Base-by-base conservation (phyloP, 768 basidiomycete species). In the Suillus plorans region DNA sequence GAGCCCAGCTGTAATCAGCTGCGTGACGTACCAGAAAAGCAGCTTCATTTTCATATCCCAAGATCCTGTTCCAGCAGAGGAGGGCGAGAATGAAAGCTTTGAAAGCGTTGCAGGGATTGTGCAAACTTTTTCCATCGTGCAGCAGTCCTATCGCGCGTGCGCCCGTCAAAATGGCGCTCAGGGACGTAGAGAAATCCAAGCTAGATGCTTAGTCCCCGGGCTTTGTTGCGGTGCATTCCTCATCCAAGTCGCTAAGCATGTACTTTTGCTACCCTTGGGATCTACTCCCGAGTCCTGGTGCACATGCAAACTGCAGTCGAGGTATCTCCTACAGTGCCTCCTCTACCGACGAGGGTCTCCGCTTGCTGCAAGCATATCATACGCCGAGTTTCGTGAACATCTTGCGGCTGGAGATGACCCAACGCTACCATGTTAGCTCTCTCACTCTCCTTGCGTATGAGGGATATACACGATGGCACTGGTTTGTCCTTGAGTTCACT, bases 1-100 rank as follows among this genome's bases (percentile, higher is more conserved):
- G 87, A 81, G 82, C 74, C 84, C 76, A 76, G 81, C 78, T 76
- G 72, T 82, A 83, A 87, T 71, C 71, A 70, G 79, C 79, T 79
- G 76, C 85, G 81, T 83, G 80, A 77, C 84, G 81, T 83, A 89
- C 85, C 86, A 87, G 87, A 87, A 84, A 89, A 78, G 69, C 79
- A 77, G 65, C 69, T 49, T 65, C 72, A 69, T 64, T 68, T 60
- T 69, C 69, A 71, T 66, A 72, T 71, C 77, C 78, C 62, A 81
- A 82, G 82, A 84, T 77, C 77, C 71, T 76, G 70, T 65, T 60
- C 64, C 69, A 71, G 67, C 68, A 79, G 78, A 76, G 77, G 69
- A 71, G 70, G 71, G 71, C 62, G 70, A 60, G 63, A 57, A 68
- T 71, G 52, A 59, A 56, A 63, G 80, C 77, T 78, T 84, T 85